Conservation (phyloP, 73 alveolate genomes). For the Blepharisma stoltei region DNA sequence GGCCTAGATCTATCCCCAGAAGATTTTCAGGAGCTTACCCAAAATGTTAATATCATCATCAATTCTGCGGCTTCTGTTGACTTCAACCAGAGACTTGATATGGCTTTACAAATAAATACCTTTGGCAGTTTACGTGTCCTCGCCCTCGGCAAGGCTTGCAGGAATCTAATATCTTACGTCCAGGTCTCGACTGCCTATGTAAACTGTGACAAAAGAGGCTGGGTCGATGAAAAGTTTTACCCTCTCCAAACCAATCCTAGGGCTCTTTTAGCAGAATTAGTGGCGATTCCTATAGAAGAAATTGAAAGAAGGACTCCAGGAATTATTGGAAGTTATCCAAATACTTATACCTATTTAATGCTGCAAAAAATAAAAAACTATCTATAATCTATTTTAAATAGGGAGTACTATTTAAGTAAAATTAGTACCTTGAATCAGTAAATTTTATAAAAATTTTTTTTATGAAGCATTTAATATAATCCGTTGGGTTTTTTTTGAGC, state of each 20-base stretch:
- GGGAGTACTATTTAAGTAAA: too few relatives aligned
- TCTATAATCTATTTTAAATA: too few relatives aligned
- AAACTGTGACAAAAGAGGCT: conserved; percentile 62
- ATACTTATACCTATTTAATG: conserved; percentile 81
- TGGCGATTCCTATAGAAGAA: conserved; percentile 49
- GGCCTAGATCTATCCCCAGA: conserved; percentile 52
- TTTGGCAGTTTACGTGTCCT: conserved; percentile 62
- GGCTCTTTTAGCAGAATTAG: conserved; percentile 31
- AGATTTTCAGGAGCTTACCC: conserved; percentile 37
- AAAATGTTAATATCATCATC: conserved; percentile 55
- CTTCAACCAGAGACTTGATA: conserved; percentile 65
- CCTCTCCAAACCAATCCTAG: conserved; percentile 46
- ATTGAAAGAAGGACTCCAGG: conserved; percentile 52
- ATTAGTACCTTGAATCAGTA: too few relatives aligned
- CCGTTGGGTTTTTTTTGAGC: too few relatives aligned
- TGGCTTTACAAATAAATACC: conserved; percentile 61
- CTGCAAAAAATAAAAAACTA: too few relatives aligned
- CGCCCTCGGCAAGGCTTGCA: conserved; percentile 53
- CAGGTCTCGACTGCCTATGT: conserved; percentile 67
- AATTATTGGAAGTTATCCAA: conserved; percentile 72
- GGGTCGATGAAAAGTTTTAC: conserved; percentile 80
- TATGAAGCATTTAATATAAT: too few relatives aligned
- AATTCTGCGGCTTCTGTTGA: conserved; percentile 76
- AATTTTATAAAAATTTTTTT: too few relatives aligned
- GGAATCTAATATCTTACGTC: conserved; percentile 49